Evolutionary conservation across 495 filamentous ascomycete genomes (phyloP).

Genomic region (Hypoxylon subgilvum): DNA sequence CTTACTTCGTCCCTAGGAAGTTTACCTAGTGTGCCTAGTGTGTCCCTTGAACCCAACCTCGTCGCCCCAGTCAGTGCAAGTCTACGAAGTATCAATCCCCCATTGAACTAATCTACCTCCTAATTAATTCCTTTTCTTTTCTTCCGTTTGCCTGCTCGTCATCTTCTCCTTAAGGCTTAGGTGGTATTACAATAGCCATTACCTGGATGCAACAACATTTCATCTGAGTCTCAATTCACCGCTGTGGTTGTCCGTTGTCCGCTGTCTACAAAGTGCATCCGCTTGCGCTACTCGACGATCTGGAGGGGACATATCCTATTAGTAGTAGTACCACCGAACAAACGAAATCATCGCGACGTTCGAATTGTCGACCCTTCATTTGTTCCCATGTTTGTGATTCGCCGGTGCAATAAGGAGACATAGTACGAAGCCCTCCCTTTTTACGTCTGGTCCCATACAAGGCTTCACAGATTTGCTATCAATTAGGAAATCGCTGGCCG

Average conservation of each 20-base stretch:
- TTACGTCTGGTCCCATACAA: neutral
- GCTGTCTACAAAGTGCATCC: slow-evolving; percentile 1
- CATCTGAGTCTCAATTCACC: too few species aligned
- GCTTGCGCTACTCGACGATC: slow-evolving; percentile 12
- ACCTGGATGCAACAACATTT: too few species aligned
- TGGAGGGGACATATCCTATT: slow-evolving; percentile 18
- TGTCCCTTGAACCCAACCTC: slow-evolving; percentile 18
- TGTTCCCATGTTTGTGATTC: slow-evolving; percentile 9
- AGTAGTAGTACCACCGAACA: slow-evolving; percentile 20
- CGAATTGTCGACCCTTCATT: slow-evolving; percentile 31
- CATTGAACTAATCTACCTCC: too few species aligned
- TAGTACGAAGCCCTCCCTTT: slow-evolving; percentile 2
- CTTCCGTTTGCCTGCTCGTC: too few species aligned
- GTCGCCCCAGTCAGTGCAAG: neutral
- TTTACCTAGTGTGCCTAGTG: neutral
- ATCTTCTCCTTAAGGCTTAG: too few species aligned
- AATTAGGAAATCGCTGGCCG: slow-evolving; percentile 12
- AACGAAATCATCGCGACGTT: slow-evolving; percentile 33
- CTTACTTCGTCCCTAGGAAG: slow-evolving; percentile 19
- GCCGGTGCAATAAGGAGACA: slow-evolving; percentile 6
- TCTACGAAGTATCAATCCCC: too few species aligned
- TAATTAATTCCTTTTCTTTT: too few species aligned
- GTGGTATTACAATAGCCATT: too few species aligned
- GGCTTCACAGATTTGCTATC: slow-evolving; percentile 7
- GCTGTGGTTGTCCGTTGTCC: too few species aligned